Base-by-base conservation (phyloP, 805 yeast genomes). In the Candida maesae region DNA sequence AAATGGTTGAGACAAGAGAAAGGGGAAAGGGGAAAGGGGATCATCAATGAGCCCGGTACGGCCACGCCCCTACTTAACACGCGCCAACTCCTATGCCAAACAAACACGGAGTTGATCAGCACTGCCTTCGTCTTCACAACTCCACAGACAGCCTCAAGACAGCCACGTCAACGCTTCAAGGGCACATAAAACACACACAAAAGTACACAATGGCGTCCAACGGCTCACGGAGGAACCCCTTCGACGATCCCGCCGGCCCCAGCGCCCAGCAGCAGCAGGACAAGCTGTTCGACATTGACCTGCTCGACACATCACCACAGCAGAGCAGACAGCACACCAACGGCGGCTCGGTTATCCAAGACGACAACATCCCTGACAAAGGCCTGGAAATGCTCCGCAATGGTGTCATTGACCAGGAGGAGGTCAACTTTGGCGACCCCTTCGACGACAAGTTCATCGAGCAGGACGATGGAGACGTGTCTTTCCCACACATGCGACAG, bases 211-310 rank as follows among this genome's bases (percentile, higher is more conserved):
- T n/a, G n/a, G n/a, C n/a, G n/a, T n/a, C n/a, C n/a, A n/a, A n/a
- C n/a, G n/a, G n/a, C n/a, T n/a, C 44, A 11, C n/a, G 39, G 25
- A 33, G 14, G 34, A 33, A 38, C 35, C 45, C 42, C 6, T 38
- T 44, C 26, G 42, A 21, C 2, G 41, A 41, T 28, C 13, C 20
- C 27, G 13, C 26, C 10, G 30, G 7, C 2, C 13, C 20, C 27
- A 11, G 20, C 10, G 30, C 6, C 2, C 19, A 25, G 11, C 24
- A 32, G 23, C 38, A 30, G 31, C 36, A 29, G 11, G 59, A 63
- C 42, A 63, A 70, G 25, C 51, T 68, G 18, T 68, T 67, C 39
- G 73, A 68, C 46, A 58, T 68, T 16, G 71, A 67, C 44, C 54
- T 67, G 35, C 47, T 66, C 52, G 41, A 29, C 15, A 14, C 37